Evolutionary conservation across 768 basidiomycete genomes (phyloP).

Genomic region (Zangia roseola): DNA sequence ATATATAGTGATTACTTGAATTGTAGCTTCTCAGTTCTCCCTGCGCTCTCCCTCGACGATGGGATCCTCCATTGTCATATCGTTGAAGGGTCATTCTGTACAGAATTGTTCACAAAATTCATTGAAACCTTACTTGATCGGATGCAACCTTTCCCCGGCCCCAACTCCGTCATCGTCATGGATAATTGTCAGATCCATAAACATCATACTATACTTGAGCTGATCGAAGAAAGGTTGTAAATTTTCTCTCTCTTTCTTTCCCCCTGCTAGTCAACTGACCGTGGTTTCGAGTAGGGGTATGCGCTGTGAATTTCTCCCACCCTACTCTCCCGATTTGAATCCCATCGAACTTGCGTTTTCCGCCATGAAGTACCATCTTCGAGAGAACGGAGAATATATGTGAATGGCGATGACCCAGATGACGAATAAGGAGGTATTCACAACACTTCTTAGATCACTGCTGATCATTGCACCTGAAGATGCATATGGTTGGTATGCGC

Average conservation of each 20-base stretch:
- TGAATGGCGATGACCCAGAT: neutral
- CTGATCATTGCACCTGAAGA: neutral
- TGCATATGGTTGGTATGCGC: neutral
- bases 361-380: neutral
- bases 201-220: neutral
- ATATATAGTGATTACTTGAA: neutral
- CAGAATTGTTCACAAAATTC: neutral
- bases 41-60: neutral
- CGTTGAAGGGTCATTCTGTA: neutral
- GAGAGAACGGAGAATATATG: neutral
- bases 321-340: constrained; percentile 1
- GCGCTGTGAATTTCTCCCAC: neutral
- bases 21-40: constrained; percentile 3
- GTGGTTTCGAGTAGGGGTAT: neutral
- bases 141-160: neutral
- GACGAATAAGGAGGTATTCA: neutral
- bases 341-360: constrained; percentile 1
- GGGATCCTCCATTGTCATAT: constrained; percentile 4
- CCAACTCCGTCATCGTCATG: constrained; percentile 3
- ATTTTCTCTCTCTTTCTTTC: neutral
- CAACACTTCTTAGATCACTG: neutral
- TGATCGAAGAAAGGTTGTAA: neutral
- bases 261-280: neutral
- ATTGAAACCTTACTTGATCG: neutral
- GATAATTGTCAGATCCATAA: constrained; percentile 8